These are phyloP conservation scores for Carex parvula DNA, from an alignment of 176 grass and related monocot genomes.

Conservation along the genomic window DNA sequence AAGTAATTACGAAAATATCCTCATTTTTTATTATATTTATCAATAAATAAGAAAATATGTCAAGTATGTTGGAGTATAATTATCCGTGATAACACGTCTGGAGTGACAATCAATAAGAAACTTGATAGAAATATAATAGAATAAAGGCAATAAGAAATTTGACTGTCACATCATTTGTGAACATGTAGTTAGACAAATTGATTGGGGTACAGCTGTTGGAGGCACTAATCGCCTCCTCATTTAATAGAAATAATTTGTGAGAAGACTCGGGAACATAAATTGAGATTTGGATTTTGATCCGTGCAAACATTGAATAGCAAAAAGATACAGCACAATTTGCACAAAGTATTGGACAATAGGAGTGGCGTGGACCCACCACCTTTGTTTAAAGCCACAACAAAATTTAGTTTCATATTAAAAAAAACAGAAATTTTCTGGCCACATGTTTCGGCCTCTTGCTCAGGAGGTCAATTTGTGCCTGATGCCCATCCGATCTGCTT, in stretches of 20 bases:
- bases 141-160: no score
- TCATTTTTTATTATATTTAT: no score
- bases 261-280: neutral
- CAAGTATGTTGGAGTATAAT: no score
- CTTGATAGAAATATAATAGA: no score
- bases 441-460: neutral
- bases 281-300: neutral
- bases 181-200: neutral
- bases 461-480: no score
- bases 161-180: no score
- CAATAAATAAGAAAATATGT: no score
- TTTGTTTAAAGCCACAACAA: constrained; percentile 36
- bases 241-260: neutral
- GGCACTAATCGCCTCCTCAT: neutral
- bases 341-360: no score
- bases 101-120: no score
- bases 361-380: neutral
- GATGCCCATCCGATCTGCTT: no score
- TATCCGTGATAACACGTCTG: no score
- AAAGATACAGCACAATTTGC: neutral
- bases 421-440: constrained; percentile 28
- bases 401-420: neutral
- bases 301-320: constrained; percentile 18
- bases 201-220: neutral
- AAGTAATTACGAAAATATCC: no score